Percentiles rank a stretch among this genome's conserved stretches.
Conservation (phyloP, 192 early-diverging fungal species). For the Lobulomyces angularis region DNA sequence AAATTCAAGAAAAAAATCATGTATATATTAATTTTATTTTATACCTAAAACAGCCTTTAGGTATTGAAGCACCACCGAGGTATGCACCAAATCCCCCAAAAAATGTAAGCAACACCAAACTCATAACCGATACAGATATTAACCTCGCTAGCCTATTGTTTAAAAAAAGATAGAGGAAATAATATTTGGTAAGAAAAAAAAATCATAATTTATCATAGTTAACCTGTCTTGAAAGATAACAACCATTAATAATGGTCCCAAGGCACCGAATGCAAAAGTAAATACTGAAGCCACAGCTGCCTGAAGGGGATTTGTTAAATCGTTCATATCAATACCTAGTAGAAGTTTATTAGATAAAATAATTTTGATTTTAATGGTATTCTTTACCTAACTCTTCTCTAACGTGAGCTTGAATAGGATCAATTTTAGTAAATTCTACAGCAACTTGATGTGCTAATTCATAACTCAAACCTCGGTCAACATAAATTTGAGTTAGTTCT, state of each 20-base stretch:
- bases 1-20: too few relatives aligned
- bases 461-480: slow-evolving; percentile 19
- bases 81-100: slow-evolving; percentile 24
- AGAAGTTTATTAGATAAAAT: slow-evolving; percentile 25
- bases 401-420: slow-evolving; percentile 25
- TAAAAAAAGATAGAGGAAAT: slow-evolving; percentile 9
- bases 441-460: slow-evolving; percentile 23
- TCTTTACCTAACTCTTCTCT: slow-evolving; percentile 34
- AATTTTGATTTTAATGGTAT: too few relatives aligned
- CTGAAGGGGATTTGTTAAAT: not conserved
- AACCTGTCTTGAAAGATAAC: not conserved
- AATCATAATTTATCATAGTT: too few relatives aligned
- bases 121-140: slow-evolving; percentile 11
- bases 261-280: slow-evolving; percentile 19
- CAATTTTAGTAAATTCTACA: slow-evolving; percentile 16
- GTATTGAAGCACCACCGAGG: slow-evolving; percentile 24
- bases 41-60: too few relatives aligned
- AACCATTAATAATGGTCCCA: slow-evolving; percentile 15
- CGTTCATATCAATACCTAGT: slow-evolving; percentile 6
- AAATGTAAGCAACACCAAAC: slow-evolving; percentile 15
- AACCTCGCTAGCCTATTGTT: not conserved
- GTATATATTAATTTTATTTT: too few relatives aligned
- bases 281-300: slow-evolving; percentile 21
- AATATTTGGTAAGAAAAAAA: slow-evolving; percentile 2
- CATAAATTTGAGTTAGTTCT: slow-evolving; percentile 24